Conservation (phyloP, 108 stramenopile species). For the Asterionellopsis glacialis region DNA sequence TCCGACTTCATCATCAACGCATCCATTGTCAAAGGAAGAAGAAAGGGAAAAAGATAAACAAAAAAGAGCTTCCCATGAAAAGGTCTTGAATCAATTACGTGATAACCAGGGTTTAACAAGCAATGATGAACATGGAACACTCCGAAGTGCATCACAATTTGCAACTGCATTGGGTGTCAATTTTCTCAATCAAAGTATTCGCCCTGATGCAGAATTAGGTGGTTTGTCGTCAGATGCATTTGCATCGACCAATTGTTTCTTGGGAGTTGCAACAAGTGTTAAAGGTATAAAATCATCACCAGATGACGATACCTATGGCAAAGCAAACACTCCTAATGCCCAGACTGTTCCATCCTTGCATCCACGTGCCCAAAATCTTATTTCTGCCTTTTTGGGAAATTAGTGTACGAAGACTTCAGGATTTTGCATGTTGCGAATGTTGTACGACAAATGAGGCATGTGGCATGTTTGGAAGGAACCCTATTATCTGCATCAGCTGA, state of each 20-base stretch:
- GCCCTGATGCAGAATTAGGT: slow-evolving; percentile 9
- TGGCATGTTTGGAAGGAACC: too few relatives aligned
- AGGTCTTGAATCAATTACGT: not conserved
- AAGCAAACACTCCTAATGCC: too few relatives aligned
- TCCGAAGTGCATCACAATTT: slow-evolving; percentile 39
- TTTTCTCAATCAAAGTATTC: slow-evolving; percentile 20
- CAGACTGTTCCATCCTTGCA: slow-evolving; percentile 10
- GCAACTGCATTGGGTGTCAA: slow-evolving; percentile 37
- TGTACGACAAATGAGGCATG: too few relatives aligned
- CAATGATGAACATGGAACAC: slow-evolving; percentile 27
- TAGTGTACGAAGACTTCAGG: too few relatives aligned
- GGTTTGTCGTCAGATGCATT: slow-evolving; percentile 9
- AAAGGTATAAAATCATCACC: too few relatives aligned
- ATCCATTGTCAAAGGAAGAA: slow-evolving; percentile 13
- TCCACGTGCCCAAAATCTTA: slow-evolving; percentile 1
- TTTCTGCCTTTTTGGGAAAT: slow-evolving; percentile 17
- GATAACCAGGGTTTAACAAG: too few relatives aligned
- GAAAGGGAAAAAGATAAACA: not conserved
- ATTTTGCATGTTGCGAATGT: too few relatives aligned
- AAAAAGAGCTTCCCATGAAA: not conserved
- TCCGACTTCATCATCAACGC: slow-evolving; percentile 17
- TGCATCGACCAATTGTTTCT: not conserved
- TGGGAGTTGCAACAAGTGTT: too few relatives aligned
- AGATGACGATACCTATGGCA: too few relatives aligned
- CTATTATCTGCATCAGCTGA: too few relatives aligned